Evolutionary conservation across 2,329 filamentous ascomycete species (phyloP), one percentile per base, ranked within the genome.

Genomic region (Cyphellophora europaea): DNA sequence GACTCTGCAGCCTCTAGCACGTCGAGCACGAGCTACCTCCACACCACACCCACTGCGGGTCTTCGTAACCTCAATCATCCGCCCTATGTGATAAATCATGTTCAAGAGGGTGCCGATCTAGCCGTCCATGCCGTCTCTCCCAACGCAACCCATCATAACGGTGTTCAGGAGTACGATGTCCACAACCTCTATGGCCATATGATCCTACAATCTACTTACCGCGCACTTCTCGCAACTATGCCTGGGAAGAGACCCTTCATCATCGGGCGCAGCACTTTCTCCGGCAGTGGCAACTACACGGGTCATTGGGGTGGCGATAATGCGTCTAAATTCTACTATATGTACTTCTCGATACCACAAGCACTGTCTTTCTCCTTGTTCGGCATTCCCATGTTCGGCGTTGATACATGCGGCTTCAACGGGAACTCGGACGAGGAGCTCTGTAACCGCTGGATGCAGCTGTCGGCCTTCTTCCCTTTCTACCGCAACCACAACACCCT

Each of bases 261-360:
- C 52, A 86, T 93, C 49, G 82, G 81, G 0, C 77, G 86, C 11
- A 84, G 79, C 25, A 91, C 84, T 1, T 91, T 89, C 51, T 71
- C 82, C 6, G 84, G 85, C 3, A 75, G 75, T 1, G 85, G 86
- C 2, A 76, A 74, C 53, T 81, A 72, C 62, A 79, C 82, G 1
- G 84, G 82, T 1, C 84, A 91, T 57, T 93, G 84, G 84, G 82
- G 83, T 18, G 82, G 80, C 19, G 78, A 89, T 55, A 88, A 87
- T 51, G 61, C 65, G 12, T 79, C 77, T 3, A 69, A 73, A 11
- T 89, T 80, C 74, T 68, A 71, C 1, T 81, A 77, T 53, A 82
- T 88, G 73, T 81, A 72, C 56, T 78, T 81, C 55, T 78, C 77
- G 8, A 91, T 91, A 48, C 74, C 82, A 0, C 82, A 88, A 55